phyloP scores from a whole-genome alignment of 441 rosid genomes.

The Biscutella laevigata region DNA sequence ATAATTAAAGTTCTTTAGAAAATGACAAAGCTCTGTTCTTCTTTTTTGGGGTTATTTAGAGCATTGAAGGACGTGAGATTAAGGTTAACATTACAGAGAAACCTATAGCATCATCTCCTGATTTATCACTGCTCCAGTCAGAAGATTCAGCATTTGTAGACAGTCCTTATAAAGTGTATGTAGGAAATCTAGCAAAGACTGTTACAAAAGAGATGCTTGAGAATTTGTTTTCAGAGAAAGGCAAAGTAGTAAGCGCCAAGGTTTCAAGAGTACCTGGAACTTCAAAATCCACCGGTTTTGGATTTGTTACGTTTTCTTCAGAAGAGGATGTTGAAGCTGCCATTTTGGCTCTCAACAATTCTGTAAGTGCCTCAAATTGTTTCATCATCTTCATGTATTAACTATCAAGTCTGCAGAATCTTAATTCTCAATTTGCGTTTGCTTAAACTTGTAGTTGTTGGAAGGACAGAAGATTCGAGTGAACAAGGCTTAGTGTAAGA shows the following conservation, averaged over 20 bases:
- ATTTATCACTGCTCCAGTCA: constrained; percentile 43
- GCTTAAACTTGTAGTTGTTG: constrained; percentile 42
- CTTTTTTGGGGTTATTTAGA: background rate
- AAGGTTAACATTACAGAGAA: constrained; percentile 83
- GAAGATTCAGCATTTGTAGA: constrained; percentile 68
- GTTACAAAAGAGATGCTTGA: constrained; percentile 59
- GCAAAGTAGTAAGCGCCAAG: constrained; percentile 71
- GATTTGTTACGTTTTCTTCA: constrained; percentile 78
- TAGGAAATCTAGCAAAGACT: constrained; percentile 78
- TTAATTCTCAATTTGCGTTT: background rate
- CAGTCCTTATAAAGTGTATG: constrained; percentile 68
- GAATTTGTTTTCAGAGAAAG: constrained; percentile 61
- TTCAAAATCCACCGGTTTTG: constrained; percentile 75
- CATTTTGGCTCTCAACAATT: constrained; percentile 53
- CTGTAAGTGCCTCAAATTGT: constrained; percentile 44
- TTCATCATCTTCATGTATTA: background rate
- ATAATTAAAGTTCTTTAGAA: background rate
- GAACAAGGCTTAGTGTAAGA: constrained; percentile 54
- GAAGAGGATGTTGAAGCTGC: constrained; percentile 74
- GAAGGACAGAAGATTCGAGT: constrained; percentile 85
- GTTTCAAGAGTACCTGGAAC: constrained; percentile 77
- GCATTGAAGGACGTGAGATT: constrained; percentile 68
- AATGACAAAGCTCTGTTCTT: background rate
- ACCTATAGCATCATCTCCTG: constrained; percentile 40
- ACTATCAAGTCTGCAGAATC: background rate